Evolutionary conservation across 176 grass and related monocot genomes (phyloP).

Genomic region (Calamus simplicifolius): DNA sequence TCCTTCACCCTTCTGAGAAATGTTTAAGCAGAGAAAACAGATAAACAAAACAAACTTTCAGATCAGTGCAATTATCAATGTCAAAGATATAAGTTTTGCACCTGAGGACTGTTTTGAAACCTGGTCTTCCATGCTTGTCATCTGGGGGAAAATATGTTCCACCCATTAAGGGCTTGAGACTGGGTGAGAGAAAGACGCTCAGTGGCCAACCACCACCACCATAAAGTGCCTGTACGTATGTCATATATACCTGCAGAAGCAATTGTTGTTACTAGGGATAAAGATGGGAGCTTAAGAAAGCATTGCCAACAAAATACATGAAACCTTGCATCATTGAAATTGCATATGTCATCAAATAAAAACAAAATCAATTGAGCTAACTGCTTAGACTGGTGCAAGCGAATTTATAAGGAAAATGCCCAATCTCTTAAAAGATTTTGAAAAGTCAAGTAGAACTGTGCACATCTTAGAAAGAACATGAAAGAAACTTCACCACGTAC

Average conservation of each 20-base stretch:
- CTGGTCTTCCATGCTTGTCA: constrained; percentile 78
- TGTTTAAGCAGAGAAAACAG: too few relatives aligned
- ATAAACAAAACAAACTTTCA: too few relatives aligned
- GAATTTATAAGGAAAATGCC: too few relatives aligned
- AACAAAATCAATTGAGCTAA: too few relatives aligned
- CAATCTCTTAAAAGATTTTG: too few relatives aligned
- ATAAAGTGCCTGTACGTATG: constrained; percentile 75
- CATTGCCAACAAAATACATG: neutral
- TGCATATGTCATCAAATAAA: too few relatives aligned
- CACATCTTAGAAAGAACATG: too few relatives aligned
- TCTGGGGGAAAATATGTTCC: constrained; percentile 95
- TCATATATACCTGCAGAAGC: constrained; percentile 87
- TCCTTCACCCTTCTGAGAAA: constrained; percentile 69
- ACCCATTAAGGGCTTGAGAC: constrained; percentile 88
- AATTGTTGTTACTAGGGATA: neutral
- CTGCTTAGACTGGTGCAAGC: too few relatives aligned
- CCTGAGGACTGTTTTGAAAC: constrained; percentile 97
- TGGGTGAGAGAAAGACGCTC: constrained; percentile 81
- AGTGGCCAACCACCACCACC: constrained; percentile 92
- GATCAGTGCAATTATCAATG: too few relatives aligned
- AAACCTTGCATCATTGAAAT: neutral
- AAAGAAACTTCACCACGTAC: neutral
- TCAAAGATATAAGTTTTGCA: neutral
- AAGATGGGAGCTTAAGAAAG: too few relatives aligned
- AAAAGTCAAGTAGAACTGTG: too few relatives aligned